These are phyloP conservation scores for Plicaturopsis crispa DNA, from an alignment of 768 basidiomycete species.

Conservation along the genomic window DNA sequence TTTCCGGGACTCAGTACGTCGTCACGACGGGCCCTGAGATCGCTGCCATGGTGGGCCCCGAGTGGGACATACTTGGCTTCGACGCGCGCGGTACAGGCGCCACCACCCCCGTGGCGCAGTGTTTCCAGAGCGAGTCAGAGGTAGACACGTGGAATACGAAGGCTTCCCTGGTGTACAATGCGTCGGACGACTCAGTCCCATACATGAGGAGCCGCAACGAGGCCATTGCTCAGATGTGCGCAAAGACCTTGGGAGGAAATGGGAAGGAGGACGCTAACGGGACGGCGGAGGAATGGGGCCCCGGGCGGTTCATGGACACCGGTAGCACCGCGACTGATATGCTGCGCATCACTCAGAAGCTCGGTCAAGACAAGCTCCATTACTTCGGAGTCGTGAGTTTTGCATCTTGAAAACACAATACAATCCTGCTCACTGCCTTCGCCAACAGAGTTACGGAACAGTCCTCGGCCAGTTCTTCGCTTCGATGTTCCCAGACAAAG, in stretches of 20 bases:
- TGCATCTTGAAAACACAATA: not conserved
- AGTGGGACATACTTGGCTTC: constrained; percentile 6
- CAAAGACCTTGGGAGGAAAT: not conserved
- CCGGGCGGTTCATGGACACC: constrained; percentile 17
- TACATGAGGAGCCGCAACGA: not conserved
- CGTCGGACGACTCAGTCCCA: not conserved
- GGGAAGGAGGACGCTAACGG: constrained; percentile 4
- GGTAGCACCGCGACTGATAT: constrained; percentile 21
- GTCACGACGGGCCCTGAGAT: not conserved
- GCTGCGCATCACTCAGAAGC: constrained; percentile 18
- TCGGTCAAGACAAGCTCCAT: constrained; percentile 20
- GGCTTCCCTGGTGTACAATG: not conserved
- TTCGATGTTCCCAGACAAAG: constrained; percentile 23
- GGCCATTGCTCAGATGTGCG: not conserved
- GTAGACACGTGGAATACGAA: not conserved
- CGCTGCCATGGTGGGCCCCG: constrained; percentile 5
- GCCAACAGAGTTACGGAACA: constrained; percentile 2
- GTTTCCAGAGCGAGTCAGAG: not conserved
- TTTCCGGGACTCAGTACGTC: not conserved
- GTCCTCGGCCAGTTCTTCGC: constrained; percentile 14
- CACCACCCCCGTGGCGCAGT: not conserved
- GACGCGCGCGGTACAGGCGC: constrained; percentile 6
- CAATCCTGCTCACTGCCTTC: not conserved
- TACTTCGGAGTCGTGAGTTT: constrained; percentile 18
- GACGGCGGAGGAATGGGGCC: constrained; percentile 10